phyloP scores from a whole-genome alignment of 1,139 yeast genomes.

The Suhomyces wounanorum region DNA sequence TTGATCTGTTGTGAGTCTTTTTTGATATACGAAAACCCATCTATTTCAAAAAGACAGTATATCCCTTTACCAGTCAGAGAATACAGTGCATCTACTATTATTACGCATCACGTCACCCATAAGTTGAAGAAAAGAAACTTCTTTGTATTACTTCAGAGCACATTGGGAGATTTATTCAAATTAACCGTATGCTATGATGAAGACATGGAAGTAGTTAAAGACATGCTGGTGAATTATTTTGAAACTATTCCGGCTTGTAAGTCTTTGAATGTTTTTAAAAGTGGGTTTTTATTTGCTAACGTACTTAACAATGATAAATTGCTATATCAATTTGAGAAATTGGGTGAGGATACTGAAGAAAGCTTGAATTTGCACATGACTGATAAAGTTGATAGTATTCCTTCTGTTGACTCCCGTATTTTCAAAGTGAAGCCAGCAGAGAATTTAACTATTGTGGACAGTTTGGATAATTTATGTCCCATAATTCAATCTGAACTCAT shows the following conservation, averaged over 20 bases:
- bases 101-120: slow-evolving; percentile 65
- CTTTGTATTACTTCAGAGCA: slow-evolving; percentile 72
- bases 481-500: slow-evolving; percentile 51
- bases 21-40: slow-evolving; percentile 27
- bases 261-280: slow-evolving; percentile 60
- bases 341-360: slow-evolving; percentile 48
- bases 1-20: slow-evolving; percentile 41
- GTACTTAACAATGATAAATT: slow-evolving; percentile 61
- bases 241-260: slow-evolving; percentile 69
- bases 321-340: slow-evolving; percentile 73
- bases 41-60: slow-evolving; percentile 14
- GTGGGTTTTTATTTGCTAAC: slow-evolving; percentile 76
- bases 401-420: background rate
- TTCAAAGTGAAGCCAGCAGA: slow-evolving; percentile 33
- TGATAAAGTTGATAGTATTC: background rate
- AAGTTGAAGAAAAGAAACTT: slow-evolving; percentile 58
- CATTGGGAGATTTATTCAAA: slow-evolving; percentile 78
- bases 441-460: slow-evolving; percentile 62
- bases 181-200: slow-evolving; percentile 47
- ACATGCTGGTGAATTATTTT: slow-evolving; percentile 51
- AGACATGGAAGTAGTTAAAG: slow-evolving; percentile 46
- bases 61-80: slow-evolving; percentile 51
- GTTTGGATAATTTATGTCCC: slow-evolving; percentile 59
- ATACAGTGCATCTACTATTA: slow-evolving; percentile 30
- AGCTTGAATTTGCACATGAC: slow-evolving; percentile 2